Base-by-base conservation (phyloP, 2,329 filamentous ascomycete genomes). In the Rutstroemia sydowiana region DNA sequence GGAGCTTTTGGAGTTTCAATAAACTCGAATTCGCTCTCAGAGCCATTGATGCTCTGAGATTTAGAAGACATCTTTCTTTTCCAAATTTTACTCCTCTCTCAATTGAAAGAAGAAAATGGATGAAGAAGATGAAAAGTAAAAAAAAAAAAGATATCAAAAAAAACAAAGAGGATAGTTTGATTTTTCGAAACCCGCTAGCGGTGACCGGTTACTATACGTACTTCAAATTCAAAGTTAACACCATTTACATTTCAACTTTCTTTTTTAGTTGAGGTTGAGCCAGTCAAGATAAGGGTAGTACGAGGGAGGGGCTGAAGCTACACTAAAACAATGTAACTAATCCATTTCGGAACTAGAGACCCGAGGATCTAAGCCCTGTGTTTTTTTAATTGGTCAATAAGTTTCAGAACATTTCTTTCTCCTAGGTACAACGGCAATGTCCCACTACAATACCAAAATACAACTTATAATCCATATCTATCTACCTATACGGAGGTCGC, bases 11-110 rank as follows among this genome's bases (percentile, higher is more conserved):
- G 77, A 63, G 77, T 80, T 61, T 77, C 71, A 65, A 79, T 77
- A 68, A 84, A 87, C 69, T 86, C 81, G 67, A 87, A 85, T 58
- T 74, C 71, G 60, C 72, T 72, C 68, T 75, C 73, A 56, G 70
- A 74, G 69, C 71, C 71, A 65, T 71, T 73, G 61, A 66, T 64
- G 63, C 73, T 74, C 59, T 70, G 67, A 55, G 72, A 63, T 60
- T 76, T 74, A 54, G 74, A 76, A 69, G 76, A 74, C 63, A 63
- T 75, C 69, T 60, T 64, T 48, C 51, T 51, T 39, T 18, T n/a
- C n/a, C n/a, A n/a, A 51, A 45, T 48, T 58, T 49, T 48, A 56
- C 56, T 59, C 58, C 57, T 56, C 55, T 52, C 26, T 26, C 48
- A 51, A 51, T 34, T 11, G 40, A 48, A 43, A 51, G 23, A 53